phyloP scores from a whole-genome alignment of 2,329 filamentous ascomycete species.

The Dendryphion nanum region DNA sequence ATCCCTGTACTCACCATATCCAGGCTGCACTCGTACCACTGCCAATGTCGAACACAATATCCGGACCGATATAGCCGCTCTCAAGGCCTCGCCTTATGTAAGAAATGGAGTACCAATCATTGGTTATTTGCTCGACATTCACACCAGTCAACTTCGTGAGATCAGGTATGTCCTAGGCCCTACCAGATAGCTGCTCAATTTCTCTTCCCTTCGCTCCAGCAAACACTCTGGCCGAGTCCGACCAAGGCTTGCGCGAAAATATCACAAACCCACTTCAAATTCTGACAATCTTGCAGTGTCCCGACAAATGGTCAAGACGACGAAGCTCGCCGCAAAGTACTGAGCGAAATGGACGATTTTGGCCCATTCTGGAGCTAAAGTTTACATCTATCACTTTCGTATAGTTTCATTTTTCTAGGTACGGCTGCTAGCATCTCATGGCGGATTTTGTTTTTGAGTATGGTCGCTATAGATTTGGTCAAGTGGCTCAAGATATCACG shows the following conservation, averaged over 20 bases:
- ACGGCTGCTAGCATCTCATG: too few relatives aligned
- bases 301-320: slow-evolving; percentile 11
- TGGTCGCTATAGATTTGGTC: too few relatives aligned
- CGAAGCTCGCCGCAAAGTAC: slow-evolving; percentile 9
- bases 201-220: too few relatives aligned
- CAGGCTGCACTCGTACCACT: slow-evolving; percentile 12
- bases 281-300: slow-evolving; percentile 13
- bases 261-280: too few relatives aligned
- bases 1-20: neutral
- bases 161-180: slow-evolving; percentile 14
- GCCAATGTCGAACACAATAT: slow-evolving; percentile 13
- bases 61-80: slow-evolving; percentile 9
- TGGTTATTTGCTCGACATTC: slow-evolving; percentile 18
- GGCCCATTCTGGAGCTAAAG: slow-evolving; percentile 21
- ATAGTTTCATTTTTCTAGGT: too few relatives aligned
- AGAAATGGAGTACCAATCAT: slow-evolving; percentile 16
- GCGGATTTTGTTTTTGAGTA: too few relatives aligned
- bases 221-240: too few relatives aligned
- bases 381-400: too few relatives aligned
- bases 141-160: slow-evolving; percentile 13
- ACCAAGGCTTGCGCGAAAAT: too few relatives aligned
- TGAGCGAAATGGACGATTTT: slow-evolving; percentile 18
- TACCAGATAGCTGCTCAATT: neutral
- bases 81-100: slow-evolving; percentile 13
- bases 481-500: too few relatives aligned